A percentile compares a stretch with the other conserved stretches of the same genome.
phyloP scores from a whole-genome alignment of 179 eudicot species.

The Spinacia oleracea region DNA sequence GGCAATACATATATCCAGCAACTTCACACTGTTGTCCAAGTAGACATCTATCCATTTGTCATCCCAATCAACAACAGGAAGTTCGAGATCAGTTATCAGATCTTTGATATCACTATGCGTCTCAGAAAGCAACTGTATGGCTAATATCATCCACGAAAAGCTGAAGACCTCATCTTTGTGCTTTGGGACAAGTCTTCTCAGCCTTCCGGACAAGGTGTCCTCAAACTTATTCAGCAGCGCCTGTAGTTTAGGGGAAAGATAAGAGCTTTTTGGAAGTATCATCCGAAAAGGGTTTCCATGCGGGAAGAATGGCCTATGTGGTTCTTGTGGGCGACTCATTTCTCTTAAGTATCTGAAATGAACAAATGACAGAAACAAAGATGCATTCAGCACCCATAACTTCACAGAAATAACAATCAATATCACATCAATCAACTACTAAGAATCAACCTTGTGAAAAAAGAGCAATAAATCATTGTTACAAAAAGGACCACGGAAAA shows the following conservation, averaged over 20 bases:
- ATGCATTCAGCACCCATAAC: slow-evolving; percentile 12
- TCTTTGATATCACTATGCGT: slow-evolving; percentile 69
- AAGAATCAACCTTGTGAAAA: background rate
- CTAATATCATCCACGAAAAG: slow-evolving; percentile 75
- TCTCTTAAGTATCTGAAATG: slow-evolving; percentile 37
- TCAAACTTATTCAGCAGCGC: slow-evolving; percentile 58
- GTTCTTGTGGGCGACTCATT: slow-evolving; percentile 78
- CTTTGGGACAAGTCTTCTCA: slow-evolving; percentile 57
- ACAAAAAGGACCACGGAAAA: too few relatives aligned
- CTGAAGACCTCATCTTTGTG: slow-evolving; percentile 51
- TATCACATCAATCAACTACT: background rate
- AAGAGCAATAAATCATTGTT: too few relatives aligned
- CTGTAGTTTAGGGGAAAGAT: slow-evolving; percentile 49
- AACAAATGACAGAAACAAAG: background rate
- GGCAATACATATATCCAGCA: slow-evolving; percentile 78
- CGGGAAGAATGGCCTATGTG: slow-evolving; percentile 52
- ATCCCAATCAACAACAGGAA: slow-evolving; percentile 84
- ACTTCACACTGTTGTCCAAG: slow-evolving; percentile 69
- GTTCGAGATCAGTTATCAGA: slow-evolving; percentile 69
- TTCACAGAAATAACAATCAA: background rate
- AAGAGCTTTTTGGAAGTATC: slow-evolving; percentile 61
- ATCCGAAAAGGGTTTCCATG: slow-evolving; percentile 77
- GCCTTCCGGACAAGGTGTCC: slow-evolving; percentile 56
- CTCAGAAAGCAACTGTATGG: slow-evolving; percentile 56
- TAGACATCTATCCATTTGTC: slow-evolving; percentile 87